Evolutionary conservation across 352 stramenopile species (phyloP).

Genomic region (Phytophthora megakarya): DNA sequence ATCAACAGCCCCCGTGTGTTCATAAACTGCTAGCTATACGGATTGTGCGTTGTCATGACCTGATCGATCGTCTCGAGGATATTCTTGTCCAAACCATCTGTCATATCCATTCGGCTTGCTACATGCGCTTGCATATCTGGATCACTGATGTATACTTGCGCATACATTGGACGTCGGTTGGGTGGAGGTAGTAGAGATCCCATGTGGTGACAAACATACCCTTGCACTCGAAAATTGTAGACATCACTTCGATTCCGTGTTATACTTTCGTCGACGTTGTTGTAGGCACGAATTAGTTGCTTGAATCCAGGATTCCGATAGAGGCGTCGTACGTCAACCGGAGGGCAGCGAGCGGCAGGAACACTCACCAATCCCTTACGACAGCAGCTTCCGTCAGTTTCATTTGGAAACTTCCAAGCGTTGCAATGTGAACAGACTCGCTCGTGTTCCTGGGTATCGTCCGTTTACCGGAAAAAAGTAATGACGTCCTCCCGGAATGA

Average conservation of each 20-base stretch:
- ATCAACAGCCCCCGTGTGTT: neutral
- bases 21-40: constrained; percentile 7
- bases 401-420: too few species aligned
- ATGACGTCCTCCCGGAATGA: neutral
- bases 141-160: too few species aligned
- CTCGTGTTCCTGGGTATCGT: neutral
- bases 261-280: constrained; percentile 10
- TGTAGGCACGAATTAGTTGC: constrained; percentile 10
- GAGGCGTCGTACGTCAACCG: neutral
- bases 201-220: neutral
- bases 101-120: neutral
- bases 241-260: too few species aligned
- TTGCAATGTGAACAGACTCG: too few species aligned
- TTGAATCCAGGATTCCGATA: neutral
- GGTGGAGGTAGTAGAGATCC: neutral
- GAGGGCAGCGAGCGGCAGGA: neutral
- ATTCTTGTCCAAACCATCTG: neutral
- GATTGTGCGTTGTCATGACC: constrained; percentile 27
- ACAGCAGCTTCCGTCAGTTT: neutral
- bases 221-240: constrained; percentile 2
- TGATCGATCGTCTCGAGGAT: neutral
- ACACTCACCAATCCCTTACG: neutral
- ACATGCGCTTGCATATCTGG: neutral
- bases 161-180: neutral
- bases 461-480: neutral